Conservation (phyloP, 176 grass and related monocot genomes). For the Aegilops longissima region DNA sequence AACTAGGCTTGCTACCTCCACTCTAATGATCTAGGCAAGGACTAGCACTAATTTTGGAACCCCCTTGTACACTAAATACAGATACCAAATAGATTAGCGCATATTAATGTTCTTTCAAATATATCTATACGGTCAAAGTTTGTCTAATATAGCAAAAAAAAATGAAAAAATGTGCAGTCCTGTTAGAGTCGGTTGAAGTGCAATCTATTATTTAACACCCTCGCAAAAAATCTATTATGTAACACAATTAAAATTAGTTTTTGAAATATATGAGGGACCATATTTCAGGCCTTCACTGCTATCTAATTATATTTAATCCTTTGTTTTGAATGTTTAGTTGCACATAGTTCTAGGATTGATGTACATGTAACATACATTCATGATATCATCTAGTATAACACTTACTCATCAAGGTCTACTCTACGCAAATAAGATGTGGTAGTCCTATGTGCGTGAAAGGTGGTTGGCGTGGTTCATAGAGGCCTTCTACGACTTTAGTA, state of each 20-base stretch:
- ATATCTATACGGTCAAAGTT: background rate
- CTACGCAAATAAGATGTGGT: background rate
- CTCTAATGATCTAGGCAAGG: background rate
- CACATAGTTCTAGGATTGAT: background rate
- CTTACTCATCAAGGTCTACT: background rate
- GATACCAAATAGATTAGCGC: background rate
- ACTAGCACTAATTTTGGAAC: background rate
- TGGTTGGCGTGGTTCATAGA: background rate
- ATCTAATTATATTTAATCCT: no score
- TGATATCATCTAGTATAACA: no score
- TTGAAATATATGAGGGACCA: background rate
- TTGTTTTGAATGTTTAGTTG: background rate
- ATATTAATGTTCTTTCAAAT: background rate
- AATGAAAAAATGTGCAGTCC: no score
- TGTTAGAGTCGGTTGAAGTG: background rate
- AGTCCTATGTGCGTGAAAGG: background rate
- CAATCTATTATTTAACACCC: background rate
- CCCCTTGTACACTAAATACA: background rate
- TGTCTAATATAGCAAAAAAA: background rate
- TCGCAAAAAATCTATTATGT: no score
- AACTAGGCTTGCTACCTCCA: background rate
- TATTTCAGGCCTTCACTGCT: background rate
- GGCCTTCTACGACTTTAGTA: background rate
- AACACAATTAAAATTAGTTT: background rate
- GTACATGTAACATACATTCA: background rate